Evolutionary conservation across 352 stramenopile species (phyloP).

Genomic region (Pythium biforme): DNA sequence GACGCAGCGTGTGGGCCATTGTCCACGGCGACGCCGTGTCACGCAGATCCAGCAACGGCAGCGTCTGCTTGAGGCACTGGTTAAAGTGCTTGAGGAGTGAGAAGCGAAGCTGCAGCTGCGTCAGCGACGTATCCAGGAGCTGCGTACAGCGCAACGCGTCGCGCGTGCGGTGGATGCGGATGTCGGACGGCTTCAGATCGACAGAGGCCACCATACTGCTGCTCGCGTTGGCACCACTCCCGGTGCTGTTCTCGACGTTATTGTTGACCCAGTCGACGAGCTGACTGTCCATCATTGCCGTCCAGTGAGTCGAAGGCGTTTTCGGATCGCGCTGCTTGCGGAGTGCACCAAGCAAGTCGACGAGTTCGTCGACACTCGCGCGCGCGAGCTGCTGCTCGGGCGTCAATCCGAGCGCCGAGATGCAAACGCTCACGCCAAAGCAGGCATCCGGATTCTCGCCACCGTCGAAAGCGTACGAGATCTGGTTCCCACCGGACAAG

Average conservation of each 20-base stretch:
- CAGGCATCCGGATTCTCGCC: conserved; percentile 55
- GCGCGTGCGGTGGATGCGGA: conserved; percentile 63
- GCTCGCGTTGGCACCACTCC: conserved; percentile 19
- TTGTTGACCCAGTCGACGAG: conserved; percentile 88
- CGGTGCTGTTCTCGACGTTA: conserved; percentile 47
- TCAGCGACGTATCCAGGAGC: conserved; percentile 51
- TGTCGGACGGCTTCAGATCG: conserved; percentile 68
- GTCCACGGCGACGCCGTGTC: conserved; percentile 73
- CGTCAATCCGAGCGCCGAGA: conserved; percentile 57
- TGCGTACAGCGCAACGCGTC: conserved; percentile 75
- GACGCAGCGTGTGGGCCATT: conserved; percentile 63
- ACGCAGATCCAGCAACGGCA: conserved; percentile 75
- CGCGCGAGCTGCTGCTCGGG: conserved; percentile 65
- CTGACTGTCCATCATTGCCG: conserved; percentile 73
- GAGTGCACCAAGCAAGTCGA: conserved; percentile 28
- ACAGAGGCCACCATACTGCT: conserved; percentile 33
- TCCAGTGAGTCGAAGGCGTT: conserved; percentile 36
- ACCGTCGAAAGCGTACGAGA: conserved; percentile 61
- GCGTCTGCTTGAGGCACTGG: conserved; percentile 55
- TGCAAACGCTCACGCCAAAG: conserved; percentile 59
- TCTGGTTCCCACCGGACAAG: conserved; percentile 45
- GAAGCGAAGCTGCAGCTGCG: conserved; percentile 74
- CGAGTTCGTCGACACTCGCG: conserved; percentile 38
- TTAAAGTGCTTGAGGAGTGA: conserved; percentile 85
- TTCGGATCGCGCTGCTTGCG: conserved; percentile 4